Conservation (phyloP, 2,329 filamentous ascomycete species). For the Waltergamsia citrina region DNA sequence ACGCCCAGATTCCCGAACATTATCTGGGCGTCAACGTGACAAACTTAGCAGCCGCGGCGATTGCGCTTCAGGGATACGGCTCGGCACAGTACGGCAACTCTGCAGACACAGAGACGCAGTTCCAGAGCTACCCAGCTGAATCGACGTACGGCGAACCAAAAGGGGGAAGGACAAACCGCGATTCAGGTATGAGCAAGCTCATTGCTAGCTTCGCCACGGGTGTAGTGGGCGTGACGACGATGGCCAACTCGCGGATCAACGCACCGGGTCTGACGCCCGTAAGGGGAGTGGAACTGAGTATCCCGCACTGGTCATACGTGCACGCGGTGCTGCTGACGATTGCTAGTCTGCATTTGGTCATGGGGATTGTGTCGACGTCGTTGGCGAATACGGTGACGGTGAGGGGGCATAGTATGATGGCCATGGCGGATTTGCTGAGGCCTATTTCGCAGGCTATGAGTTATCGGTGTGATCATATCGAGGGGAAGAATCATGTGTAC, state of each 20-base stretch:
- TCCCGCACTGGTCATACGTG: not conserved
- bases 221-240: conserved; percentile 20
- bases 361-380: not conserved
- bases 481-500: not conserved
- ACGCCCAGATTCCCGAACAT: conserved; percentile 24
- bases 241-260: conserved; percentile 15
- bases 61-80: conserved; percentile 30
- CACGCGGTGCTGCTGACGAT: not conserved
- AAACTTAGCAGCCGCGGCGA: conserved; percentile 21
- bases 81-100: conserved; percentile 11
- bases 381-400: conserved; percentile 1
- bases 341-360: not conserved
- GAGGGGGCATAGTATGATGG: not conserved
- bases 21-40: conserved; percentile 22
- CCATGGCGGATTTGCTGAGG: conserved; percentile 1
- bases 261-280: not conserved
- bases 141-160: conserved; percentile 22
- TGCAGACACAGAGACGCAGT: conserved; percentile 14
- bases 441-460: not conserved
- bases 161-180: conserved; percentile 15
- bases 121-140: conserved; percentile 31
- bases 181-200: conserved; percentile 24
- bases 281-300: not conserved
- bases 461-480: not conserved
- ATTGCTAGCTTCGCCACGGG: conserved; percentile 26